phyloP scores from a whole-genome alignment of 164 flowering plant genomes.

The Houttuynia cordata region DNA sequence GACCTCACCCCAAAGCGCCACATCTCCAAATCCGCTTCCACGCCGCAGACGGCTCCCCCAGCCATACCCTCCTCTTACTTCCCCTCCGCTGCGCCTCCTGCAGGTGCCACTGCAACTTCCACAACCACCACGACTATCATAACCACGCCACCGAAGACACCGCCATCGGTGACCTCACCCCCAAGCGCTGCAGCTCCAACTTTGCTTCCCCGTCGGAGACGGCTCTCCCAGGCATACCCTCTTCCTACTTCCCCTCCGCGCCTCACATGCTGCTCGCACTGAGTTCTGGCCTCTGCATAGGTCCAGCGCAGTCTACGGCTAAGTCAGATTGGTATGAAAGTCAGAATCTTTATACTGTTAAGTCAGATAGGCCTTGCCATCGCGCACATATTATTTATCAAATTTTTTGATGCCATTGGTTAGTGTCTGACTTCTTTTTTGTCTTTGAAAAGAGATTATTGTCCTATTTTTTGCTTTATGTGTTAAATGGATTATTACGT shows the following conservation, averaged over 20 bases:
- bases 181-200: slow-evolving; percentile 8
- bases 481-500: no score
- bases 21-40: no score
- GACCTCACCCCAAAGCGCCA: no score
- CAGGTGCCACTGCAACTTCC: slow-evolving; percentile 62
- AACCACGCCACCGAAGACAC: neutral
- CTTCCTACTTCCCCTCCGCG: slow-evolving; percentile 27
- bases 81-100: slow-evolving; percentile 51
- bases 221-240: slow-evolving; percentile 5
- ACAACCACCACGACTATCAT: slow-evolving; percentile 33
- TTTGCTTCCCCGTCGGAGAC: slow-evolving; percentile 31
- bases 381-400: no score
- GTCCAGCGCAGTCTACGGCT: neutral
- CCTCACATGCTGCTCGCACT: slow-evolving; percentile 49
- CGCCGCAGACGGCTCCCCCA: slow-evolving; percentile 41
- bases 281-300: slow-evolving; percentile 15
- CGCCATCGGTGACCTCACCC: neutral
- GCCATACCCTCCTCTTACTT: slow-evolving; percentile 24
- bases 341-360: no score
- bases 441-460: no score
- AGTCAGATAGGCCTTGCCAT: no score
- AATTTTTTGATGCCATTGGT: no score
- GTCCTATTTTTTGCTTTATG: no score
- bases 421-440: no score
- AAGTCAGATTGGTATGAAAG: no score